Conservation (phyloP, 1,139 yeast genomes). For the Zygoascus meyerae region DNA sequence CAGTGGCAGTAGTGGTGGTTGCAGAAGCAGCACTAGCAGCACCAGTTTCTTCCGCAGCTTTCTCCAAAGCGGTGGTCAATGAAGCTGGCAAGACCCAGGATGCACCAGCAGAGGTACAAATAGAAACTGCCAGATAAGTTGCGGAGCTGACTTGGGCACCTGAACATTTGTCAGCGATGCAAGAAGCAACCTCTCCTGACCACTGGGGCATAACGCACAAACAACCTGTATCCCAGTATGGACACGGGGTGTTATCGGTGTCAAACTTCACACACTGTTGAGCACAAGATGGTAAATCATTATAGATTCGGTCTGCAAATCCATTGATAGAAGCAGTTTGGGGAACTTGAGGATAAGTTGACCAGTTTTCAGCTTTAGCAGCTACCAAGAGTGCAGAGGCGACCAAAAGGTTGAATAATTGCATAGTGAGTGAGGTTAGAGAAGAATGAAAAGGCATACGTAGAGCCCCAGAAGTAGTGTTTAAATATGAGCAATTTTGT, state of each 20-base stretch:
- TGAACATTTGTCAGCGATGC: conserved; percentile 40
- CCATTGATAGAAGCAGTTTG: conserved; percentile 48
- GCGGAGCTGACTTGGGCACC: conserved; percentile 40
- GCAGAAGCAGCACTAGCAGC: conserved; percentile 3
- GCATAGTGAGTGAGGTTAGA: background rate
- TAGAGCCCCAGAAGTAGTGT: too few species aligned
- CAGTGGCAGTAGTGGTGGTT: conserved; percentile 6
- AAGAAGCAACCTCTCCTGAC: conserved; percentile 43
- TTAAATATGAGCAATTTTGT: too few species aligned
- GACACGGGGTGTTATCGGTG: conserved; percentile 32
- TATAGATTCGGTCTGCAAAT: conserved; percentile 46
- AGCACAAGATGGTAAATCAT: conserved; percentile 42
- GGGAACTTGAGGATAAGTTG: conserved; percentile 45
- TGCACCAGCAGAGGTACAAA: conserved; percentile 44
- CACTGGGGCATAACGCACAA: conserved; percentile 48
- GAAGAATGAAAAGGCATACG: too few species aligned
- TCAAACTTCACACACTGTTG: conserved; percentile 31
- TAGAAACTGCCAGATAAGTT: conserved; percentile 41
- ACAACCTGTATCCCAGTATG: conserved; percentile 53
- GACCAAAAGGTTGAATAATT: background rate
- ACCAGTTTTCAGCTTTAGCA: conserved; percentile 27
- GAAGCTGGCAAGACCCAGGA: conserved; percentile 38
- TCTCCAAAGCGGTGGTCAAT: conserved; percentile 14
- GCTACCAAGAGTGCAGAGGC: background rate
- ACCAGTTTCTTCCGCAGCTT: conserved; percentile 5